These are phyloP conservation scores for Lentinula detonsa DNA, from an alignment of 768 basidiomycete genomes.

Conservation along the genomic window DNA sequence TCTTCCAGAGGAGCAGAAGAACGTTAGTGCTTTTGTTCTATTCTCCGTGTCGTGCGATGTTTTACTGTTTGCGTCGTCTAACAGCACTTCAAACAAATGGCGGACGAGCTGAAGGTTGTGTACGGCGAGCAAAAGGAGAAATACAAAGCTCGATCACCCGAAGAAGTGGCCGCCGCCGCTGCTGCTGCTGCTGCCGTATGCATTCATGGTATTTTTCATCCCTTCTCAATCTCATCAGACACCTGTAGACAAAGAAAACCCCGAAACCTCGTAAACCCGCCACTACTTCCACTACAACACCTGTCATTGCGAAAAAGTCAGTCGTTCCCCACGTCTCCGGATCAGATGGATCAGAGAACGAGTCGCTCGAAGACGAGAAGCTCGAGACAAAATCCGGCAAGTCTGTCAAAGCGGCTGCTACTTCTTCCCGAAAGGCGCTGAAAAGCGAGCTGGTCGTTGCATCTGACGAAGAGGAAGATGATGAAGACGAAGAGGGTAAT, in stretches of 20 bases:
- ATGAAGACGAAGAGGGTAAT: conserved; percentile 3
- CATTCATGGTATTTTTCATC: not conserved
- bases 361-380: conserved; percentile 4
- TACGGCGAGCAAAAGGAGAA: conserved; percentile 27
- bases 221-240: not conserved
- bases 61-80: not conserved
- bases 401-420: not conserved
- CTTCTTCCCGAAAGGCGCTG: not conserved
- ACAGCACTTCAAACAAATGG: conserved; percentile 31
- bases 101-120: conserved; percentile 32
- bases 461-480: not conserved
- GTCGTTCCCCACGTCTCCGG: not conserved
- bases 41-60: not conserved
- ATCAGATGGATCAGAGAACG: conserved; percentile 8
- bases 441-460: not conserved
- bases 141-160: conserved; percentile 1
- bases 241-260: not conserved
- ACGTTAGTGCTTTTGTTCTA: conserved; percentile 31
- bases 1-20: conserved; percentile 44
- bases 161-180: conserved; percentile 4
- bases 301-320: not conserved
- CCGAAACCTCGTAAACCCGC: not conserved
- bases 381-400: not conserved
- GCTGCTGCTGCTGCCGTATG: conserved; percentile 5
- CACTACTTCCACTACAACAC: not conserved